Percentiles rank a stretch among this genome's conserved stretches.
These are phyloP conservation scores for Xylariales sp. DNA, from an alignment of 2,329 filamentous ascomycete genomes.

Conservation along the genomic window DNA sequence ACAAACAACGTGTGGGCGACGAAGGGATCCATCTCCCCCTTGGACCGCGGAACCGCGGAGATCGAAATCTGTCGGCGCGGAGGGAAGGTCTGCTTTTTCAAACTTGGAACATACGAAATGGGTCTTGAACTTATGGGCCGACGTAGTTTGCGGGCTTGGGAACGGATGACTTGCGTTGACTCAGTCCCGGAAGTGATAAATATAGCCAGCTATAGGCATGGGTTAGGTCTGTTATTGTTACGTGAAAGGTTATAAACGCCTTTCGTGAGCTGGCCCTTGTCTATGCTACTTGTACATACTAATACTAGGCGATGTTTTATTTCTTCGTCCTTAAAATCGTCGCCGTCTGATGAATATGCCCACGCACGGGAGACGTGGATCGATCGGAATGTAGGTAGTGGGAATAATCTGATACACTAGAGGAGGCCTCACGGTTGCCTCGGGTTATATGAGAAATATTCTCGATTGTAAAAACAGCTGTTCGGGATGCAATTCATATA, in stretches of 20 bases:
- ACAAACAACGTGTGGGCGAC: background rate
- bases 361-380: too few relatives aligned
- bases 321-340: background rate
- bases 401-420: background rate
- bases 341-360: too few relatives aligned
- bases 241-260: background rate
- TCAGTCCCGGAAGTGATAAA: background rate
- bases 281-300: too few relatives aligned
- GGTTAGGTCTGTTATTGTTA: background rate
- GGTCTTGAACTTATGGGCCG: background rate
- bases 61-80: too few relatives aligned
- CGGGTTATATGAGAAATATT: background rate
- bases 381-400: too few relatives aligned
- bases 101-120: background rate
- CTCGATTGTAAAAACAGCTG: background rate
- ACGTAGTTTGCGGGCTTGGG: background rate
- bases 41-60: too few relatives aligned
- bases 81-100: background rate
- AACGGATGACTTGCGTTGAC: background rate
- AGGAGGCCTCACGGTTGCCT: background rate
- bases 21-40: background rate
- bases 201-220: background rate
- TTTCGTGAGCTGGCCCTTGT: background rate
- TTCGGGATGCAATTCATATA: background rate
- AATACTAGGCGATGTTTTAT: background rate